A percentile compares a stretch with the other conserved stretches of the same genome.
phyloP scores from a whole-genome alignment of 2,329 filamentous ascomycete species.

The Pseudohalonectria lignicola region DNA sequence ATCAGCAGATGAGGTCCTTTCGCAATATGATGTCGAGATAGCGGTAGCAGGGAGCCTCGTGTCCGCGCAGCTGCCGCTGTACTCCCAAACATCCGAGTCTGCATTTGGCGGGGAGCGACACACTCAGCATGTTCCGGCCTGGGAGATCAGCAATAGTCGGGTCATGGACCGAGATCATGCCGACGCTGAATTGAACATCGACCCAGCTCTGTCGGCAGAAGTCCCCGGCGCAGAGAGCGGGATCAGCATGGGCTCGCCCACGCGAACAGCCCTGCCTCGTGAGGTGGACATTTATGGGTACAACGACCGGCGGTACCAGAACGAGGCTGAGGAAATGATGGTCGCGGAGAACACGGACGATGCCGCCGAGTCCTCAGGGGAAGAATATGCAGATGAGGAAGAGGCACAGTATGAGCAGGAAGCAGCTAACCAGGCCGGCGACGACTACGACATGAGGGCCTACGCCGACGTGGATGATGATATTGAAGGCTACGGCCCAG shows the following conservation, averaged over 20 bases:
- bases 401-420: conserved; percentile 20
- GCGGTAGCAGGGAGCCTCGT: too few species aligned
- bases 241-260: background rate
- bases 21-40: too few species aligned
- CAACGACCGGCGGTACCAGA: conserved; percentile 13
- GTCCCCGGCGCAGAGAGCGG: background rate
- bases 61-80: too few species aligned
- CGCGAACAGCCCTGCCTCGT: conserved; percentile 6
- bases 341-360: conserved; percentile 10
- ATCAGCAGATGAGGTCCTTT: too few species aligned
- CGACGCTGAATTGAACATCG: conserved; percentile 1
- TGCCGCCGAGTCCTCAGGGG: conserved; percentile 3
- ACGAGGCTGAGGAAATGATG: conserved; percentile 16
- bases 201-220: conserved; percentile 1
- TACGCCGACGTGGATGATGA: conserved; percentile 19
- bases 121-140: conserved; percentile 4
- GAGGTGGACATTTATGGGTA: conserved; percentile 12
- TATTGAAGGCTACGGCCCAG: conserved; percentile 5
- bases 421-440: conserved; percentile 12
- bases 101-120: too few species aligned
- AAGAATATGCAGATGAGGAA: conserved; percentile 11
- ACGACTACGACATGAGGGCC: conserved; percentile 19
- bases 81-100: too few species aligned
- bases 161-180: conserved; percentile 4
- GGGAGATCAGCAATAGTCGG: conserved; percentile 5